Evolutionary conservation across 768 basidiomycete genomes (phyloP).

Genomic region (Mycena galericulata): DNA sequence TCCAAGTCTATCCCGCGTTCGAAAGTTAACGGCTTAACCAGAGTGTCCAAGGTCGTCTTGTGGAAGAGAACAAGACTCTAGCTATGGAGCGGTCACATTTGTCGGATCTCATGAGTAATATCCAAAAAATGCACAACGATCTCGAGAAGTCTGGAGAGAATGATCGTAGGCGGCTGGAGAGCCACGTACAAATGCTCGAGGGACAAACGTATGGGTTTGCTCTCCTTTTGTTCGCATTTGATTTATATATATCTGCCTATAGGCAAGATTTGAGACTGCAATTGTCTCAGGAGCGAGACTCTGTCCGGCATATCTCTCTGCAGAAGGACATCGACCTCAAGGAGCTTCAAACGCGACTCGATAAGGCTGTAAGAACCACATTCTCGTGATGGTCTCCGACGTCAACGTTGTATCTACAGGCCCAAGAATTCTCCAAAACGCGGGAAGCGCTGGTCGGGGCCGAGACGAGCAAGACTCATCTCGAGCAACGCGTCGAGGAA

Average conservation of each 20-base stretch:
- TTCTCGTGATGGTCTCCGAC: not conserved
- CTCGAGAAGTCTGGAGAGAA: conserved; percentile 87
- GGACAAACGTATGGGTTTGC: conserved; percentile 72
- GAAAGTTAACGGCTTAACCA: conserved; percentile 44
- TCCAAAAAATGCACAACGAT: conserved; percentile 92
- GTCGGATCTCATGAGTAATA: conserved; percentile 88
- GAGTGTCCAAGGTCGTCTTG: conserved; percentile 84
- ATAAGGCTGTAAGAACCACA: conserved; percentile 68
- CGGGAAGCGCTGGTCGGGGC: conserved; percentile 79
- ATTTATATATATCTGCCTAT: conserved; percentile 8
- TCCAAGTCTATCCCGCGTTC: not conserved
- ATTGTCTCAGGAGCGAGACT: conserved; percentile 80
- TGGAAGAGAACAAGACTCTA: conserved; percentile 87
- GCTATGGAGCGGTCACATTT: conserved; percentile 86
- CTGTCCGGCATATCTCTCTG: conserved; percentile 75
- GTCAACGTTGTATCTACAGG: conserved; percentile 51
- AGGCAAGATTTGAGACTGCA: conserved; percentile 83
- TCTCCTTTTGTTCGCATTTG: not conserved
- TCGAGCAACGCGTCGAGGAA: conserved; percentile 78
- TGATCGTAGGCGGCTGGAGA: conserved; percentile 84
- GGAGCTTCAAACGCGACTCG: conserved; percentile 78
- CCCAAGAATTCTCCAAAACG: conserved; percentile 71
- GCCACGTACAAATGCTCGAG: conserved; percentile 82
- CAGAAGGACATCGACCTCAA: conserved; percentile 86
- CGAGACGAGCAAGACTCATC: conserved; percentile 82